Percentiles rank a stretch among this genome's conserved stretches.
Evolutionary conservation across 2,329 filamentous ascomycete species (phyloP).

Genomic region (Apiospora saccharicola): DNA sequence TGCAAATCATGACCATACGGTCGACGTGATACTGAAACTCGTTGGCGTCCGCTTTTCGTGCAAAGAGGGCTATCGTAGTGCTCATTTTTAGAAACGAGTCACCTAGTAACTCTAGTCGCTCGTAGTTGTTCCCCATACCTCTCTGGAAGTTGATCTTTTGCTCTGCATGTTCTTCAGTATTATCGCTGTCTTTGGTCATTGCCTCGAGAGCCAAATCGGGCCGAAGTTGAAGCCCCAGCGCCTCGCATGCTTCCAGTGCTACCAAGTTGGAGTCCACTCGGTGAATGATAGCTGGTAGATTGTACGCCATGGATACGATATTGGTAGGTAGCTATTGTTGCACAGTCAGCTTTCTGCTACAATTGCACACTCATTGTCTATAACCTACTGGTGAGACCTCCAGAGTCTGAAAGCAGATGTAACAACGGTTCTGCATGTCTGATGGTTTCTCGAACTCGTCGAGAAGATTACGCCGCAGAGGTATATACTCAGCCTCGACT

Average conservation of each 20-base stretch:
- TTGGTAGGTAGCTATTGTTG: constrained; percentile 67
- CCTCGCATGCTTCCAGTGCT: constrained; percentile 74
- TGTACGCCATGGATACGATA: constrained; percentile 75
- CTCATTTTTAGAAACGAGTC: constrained; percentile 97
- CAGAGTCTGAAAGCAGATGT: constrained; percentile 79
- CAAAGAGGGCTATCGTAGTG: constrained; percentile 87
- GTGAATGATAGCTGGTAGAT: constrained; percentile 85
- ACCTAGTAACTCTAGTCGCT: constrained; percentile 90
- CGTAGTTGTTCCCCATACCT: constrained; percentile 95
- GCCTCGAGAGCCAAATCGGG: constrained; percentile 83
- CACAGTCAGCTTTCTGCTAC: constrained; percentile 27
- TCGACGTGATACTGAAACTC: constrained; percentile 91
- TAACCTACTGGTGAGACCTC: constrained; percentile 75
- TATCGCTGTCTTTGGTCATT: constrained; percentile 90
- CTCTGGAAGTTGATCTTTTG: constrained; percentile 77
- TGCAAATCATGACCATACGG: constrained; percentile 90
- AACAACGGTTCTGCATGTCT: constrained; percentile 60
- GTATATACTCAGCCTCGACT: constrained; percentile 74
- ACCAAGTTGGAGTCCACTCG: constrained; percentile 85
- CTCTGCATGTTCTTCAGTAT: constrained; percentile 74
- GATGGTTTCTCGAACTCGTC: constrained; percentile 69
- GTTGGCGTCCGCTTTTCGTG: constrained; percentile 75
- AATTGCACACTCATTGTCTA: not conserved
- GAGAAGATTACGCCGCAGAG: constrained; percentile 83
- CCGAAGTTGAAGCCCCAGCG: constrained; percentile 69